A percentile compares a stretch with the other conserved stretches of the same genome.
phyloP scores from a whole-genome alignment of 176 grass and related monocot species.

The Hordeum marinum region DNA sequence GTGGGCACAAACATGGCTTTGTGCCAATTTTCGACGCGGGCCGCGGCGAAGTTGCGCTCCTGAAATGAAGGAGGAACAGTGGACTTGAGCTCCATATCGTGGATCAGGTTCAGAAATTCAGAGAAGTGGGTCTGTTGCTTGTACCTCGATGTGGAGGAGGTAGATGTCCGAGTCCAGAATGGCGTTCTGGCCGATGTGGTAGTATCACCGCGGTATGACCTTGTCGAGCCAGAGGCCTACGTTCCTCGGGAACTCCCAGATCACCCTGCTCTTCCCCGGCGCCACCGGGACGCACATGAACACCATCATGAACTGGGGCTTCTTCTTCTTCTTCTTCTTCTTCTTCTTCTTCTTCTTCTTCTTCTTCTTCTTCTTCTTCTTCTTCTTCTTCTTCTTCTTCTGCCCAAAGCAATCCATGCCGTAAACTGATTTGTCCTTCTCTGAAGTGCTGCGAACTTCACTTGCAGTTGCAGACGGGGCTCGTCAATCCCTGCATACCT shows the following conservation, averaged over 20 bases:
- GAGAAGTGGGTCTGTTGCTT: neutral
- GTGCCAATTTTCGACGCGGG: conserved; percentile 55
- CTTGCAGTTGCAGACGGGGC: neutral
- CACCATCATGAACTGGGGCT: conserved; percentile 29
- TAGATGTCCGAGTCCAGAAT: conserved; percentile 85
- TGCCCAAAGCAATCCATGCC: neutral
- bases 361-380: conserved; percentile 19
- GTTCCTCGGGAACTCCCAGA: conserved; percentile 60
- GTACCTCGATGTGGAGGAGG: conserved; percentile 85
- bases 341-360: conserved; percentile 29
- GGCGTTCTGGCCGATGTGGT: conserved; percentile 49
- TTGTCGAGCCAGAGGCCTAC: conserved; percentile 50
- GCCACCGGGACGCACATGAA: conserved; percentile 77
- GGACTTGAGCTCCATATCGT: neutral
- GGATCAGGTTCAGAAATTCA: neutral
- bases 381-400: neutral
- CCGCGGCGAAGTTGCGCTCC: conserved; percentile 55
- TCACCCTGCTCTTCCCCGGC: conserved; percentile 63
- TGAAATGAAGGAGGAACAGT: conserved; percentile 1
- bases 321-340: neutral
- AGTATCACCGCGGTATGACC: conserved; percentile 56
- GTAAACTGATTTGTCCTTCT: neutral
- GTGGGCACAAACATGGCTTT: conserved; percentile 76
- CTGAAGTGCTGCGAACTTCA: neutral
- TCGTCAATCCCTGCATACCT: neutral